phyloP scores from a whole-genome alignment of 495 filamentous ascomycete species.

The Parmelia sp. region DNA sequence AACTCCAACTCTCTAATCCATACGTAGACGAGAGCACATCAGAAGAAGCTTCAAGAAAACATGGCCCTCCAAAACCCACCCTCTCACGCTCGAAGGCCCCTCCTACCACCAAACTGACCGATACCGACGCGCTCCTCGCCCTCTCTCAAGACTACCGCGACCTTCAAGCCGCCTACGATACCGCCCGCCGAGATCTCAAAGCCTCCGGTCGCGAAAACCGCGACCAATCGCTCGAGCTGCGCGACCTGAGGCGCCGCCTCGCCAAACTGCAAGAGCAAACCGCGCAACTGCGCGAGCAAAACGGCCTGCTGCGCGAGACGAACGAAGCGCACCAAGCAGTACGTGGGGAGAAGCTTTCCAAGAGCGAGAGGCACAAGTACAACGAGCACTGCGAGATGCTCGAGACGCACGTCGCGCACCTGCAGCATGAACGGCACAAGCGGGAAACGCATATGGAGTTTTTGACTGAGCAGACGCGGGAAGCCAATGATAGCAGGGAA shows the following conservation, averaged over 20 bases:
- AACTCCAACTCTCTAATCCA: neutral
- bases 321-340: constrained; percentile 3
- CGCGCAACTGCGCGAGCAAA: constrained; percentile 14
- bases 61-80: neutral
- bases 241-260: constrained; percentile 24
- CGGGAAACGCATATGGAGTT: constrained; percentile 21
- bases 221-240: constrained; percentile 23
- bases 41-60: neutral
- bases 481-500: constrained; percentile 24
- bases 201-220: constrained; percentile 17
- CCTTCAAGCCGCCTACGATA: constrained; percentile 12
- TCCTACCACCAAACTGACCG: neutral
- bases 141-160: constrained; percentile 4
- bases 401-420: constrained; percentile 21
- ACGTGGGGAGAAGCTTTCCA: constrained; percentile 15
- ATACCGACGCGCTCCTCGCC: neutral
- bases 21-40: neutral
- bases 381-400: constrained; percentile 23
- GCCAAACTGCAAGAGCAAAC: constrained; percentile 17
- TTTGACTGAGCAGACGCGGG: constrained; percentile 23
- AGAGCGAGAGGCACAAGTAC: constrained; percentile 20
- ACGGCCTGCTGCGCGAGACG: constrained; percentile 3
- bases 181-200: constrained; percentile 13
- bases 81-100: neutral
- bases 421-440: constrained; percentile 22